Percentiles rank a stretch among this genome's conserved stretches.
Conservation (phyloP, 352 stramenopile species). For the Phytophthora capsici region DNA sequence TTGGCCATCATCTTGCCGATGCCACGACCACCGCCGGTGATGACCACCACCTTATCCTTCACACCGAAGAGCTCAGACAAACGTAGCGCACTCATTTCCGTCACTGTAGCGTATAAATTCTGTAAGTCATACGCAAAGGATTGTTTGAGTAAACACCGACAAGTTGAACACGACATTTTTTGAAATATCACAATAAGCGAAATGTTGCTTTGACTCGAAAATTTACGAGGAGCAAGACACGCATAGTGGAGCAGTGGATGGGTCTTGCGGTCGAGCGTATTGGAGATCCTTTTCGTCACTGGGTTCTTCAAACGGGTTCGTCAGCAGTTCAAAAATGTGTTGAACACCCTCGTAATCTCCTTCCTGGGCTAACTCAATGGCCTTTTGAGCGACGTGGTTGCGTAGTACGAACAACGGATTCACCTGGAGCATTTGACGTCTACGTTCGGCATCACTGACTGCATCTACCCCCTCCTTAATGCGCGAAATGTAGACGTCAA, state of each 20-base stretch:
- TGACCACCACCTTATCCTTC: conserved; percentile 81
- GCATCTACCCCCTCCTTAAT: conserved; percentile 53
- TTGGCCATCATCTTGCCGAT: conserved; percentile 97
- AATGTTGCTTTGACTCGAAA: not conserved
- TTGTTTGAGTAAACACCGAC: conserved; percentile 9
- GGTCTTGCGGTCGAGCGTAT: conserved; percentile 62
- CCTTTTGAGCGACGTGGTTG: conserved; percentile 90
- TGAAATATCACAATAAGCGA: no score
- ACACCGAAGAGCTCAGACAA: conserved; percentile 38
- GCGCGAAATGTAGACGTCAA: conserved; percentile 58
- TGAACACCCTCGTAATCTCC: conserved; percentile 72
- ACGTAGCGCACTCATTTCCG: conserved; percentile 15
- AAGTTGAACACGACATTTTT: no score
- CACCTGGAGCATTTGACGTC: conserved; percentile 54
- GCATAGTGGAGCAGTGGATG: conserved; percentile 57
- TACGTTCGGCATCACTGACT: conserved; percentile 40
- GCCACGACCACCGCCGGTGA: conserved; percentile 92
- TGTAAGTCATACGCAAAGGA: not conserved
- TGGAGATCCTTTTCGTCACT: conserved; percentile 41
- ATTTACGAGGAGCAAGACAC: conserved; percentile 86
- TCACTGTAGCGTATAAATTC: not conserved
- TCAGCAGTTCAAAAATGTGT: conserved; percentile 77
- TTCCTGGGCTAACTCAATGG: conserved; percentile 80
- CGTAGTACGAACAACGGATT: conserved; percentile 90
- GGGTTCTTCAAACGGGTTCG: conserved; percentile 70